Evolutionary conservation across 192 early-diverging fungal species (phyloP).

Genomic region (Mortierella antarctica): DNA sequence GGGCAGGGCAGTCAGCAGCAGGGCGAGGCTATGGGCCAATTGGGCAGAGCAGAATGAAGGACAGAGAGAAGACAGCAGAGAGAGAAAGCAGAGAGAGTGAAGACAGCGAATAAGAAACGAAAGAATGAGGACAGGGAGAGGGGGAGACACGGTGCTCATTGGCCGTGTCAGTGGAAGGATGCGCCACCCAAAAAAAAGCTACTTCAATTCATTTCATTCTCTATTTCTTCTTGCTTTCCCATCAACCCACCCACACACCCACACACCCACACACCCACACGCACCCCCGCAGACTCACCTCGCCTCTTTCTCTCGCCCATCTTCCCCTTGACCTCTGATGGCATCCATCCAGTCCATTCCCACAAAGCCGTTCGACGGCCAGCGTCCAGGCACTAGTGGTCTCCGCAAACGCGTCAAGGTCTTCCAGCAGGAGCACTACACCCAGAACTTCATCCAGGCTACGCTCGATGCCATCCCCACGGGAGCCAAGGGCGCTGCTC

Average conservation of each 20-base stretch:
- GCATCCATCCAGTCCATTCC: constrained; percentile 58
- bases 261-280: not conserved
- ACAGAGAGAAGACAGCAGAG: not conserved
- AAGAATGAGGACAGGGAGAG: not conserved
- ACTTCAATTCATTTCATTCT: constrained; percentile 1
- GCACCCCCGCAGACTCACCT: too few species aligned
- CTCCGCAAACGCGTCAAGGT: constrained; percentile 96
- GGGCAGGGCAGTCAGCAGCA: too few species aligned
- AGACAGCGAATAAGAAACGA: not conserved
- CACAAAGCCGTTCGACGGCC: constrained; percentile 86
- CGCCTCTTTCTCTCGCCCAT: not conserved
- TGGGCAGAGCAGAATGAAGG: not conserved
- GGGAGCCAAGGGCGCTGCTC: constrained; percentile 78
- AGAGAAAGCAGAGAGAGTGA: not conserved
- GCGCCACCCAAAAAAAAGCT: not conserved
- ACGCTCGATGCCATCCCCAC: constrained; percentile 86
- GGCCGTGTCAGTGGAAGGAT: not conserved
- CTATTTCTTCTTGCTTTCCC: not conserved
- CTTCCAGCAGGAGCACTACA: constrained; percentile 95
- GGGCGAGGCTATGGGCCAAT: not conserved
- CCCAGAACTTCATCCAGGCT: constrained; percentile 96
- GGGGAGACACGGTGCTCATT: not conserved
- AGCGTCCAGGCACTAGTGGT: constrained; percentile 97
- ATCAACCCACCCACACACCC: not conserved
- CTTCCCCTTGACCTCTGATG: constrained; percentile 11